Conservation (phyloP, 148 eudicot genomes). For the Limonium bicolor region DNA sequence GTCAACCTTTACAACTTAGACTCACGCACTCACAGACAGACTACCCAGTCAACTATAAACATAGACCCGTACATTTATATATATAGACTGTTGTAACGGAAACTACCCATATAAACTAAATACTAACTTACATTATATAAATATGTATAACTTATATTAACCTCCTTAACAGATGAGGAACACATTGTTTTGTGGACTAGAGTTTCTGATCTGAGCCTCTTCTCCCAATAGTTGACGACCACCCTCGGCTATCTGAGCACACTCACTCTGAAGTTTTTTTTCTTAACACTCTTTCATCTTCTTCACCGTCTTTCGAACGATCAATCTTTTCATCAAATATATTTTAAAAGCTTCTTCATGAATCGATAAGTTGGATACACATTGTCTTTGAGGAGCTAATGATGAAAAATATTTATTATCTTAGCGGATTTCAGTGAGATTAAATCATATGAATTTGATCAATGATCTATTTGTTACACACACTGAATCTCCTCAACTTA, state of each 20-base stretch:
- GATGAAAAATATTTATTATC: slow-evolving; percentile 39
- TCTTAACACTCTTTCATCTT: not conserved
- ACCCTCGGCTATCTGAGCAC: slow-evolving; percentile 84
- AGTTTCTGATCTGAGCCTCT: slow-evolving; percentile 44
- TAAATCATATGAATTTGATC: slow-evolving; percentile 18
- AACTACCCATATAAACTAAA: no score
- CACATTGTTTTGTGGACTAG: slow-evolving; percentile 68
- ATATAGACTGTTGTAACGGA: no score
- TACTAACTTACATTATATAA: no score
- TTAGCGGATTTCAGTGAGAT: slow-evolving; percentile 97
- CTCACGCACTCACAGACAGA: no score
- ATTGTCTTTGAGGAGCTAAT: slow-evolving; percentile 18
- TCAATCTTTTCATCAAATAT: not conserved
- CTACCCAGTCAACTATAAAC: no score
- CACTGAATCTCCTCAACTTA: slow-evolving; percentile 37
- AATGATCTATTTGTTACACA: slow-evolving; percentile 96
- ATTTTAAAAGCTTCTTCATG: not conserved
- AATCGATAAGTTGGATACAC: not conserved
- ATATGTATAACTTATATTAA: no score
- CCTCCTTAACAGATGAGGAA: no score
- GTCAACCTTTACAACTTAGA: no score
- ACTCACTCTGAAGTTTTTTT: not conserved
- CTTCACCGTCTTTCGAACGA: not conserved
- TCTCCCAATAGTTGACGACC: slow-evolving; percentile 30
- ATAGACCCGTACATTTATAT: no score